Percentiles rank a stretch among this genome's conserved stretches.
Evolutionary conservation across 495 filamentous ascomycete species (phyloP).

Genomic region (Penicillium taxi): DNA sequence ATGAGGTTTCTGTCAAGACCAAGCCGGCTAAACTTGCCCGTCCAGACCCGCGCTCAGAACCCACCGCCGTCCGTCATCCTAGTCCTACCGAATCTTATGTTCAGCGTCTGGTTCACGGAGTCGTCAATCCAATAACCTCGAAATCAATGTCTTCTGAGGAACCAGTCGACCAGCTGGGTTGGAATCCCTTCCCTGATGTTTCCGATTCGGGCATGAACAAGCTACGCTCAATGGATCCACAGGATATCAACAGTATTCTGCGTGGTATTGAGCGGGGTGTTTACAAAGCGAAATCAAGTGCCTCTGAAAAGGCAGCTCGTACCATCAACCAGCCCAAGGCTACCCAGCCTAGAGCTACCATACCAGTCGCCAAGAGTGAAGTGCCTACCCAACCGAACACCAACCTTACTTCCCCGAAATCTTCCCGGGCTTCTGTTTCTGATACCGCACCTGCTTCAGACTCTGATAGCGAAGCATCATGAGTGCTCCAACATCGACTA

Average conservation of each 20-base stretch:
- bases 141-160: slow-evolving; percentile 32
- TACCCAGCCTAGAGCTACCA: slow-evolving; percentile 14
- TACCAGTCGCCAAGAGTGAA: slow-evolving; percentile 19
- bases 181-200: slow-evolving; percentile 32
- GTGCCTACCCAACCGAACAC: slow-evolving; percentile 19
- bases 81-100: slow-evolving; percentile 28
- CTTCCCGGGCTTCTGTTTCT: slow-evolving; percentile 9
- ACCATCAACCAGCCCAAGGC: slow-evolving; percentile 27
- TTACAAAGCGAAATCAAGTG: slow-evolving; percentile 25
- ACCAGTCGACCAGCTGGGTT: slow-evolving; percentile 32
- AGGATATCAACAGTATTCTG: slow-evolving; percentile 30
- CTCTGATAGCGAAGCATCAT: slow-evolving; percentile 17
- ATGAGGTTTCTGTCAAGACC: slow-evolving; percentile 27
- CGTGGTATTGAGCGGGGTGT: slow-evolving; percentile 34
- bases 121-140: slow-evolving; percentile 24
- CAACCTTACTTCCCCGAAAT: slow-evolving; percentile 29
- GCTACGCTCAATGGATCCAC: slow-evolving; percentile 31
- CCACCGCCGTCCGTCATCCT: slow-evolving; percentile 26
- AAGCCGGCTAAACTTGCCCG: slow-evolving; percentile 36
- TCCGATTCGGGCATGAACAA: slow-evolving; percentile 35
- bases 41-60: too few relatives aligned
- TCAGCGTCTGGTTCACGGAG: slow-evolving; percentile 27
- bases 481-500: not conserved
- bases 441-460: slow-evolving; percentile 23
- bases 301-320: slow-evolving; percentile 26